Base-by-base conservation (phyloP, 179 eudicot species). In the Camellia oleifera region DNA sequence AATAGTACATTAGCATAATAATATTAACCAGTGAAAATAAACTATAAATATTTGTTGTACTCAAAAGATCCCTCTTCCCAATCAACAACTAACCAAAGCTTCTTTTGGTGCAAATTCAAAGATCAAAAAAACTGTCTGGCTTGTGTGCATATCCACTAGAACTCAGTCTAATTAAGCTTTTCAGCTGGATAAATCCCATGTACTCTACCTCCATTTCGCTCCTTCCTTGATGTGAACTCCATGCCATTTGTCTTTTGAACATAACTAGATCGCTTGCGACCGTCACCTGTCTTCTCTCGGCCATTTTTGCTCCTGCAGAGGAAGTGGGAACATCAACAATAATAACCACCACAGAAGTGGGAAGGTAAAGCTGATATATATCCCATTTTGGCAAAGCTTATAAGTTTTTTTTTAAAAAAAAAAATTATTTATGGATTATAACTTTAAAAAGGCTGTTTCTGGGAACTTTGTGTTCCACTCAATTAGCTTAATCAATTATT, bases 151-250 rank as follows among this genome's bases (percentile, higher is more conserved):
- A 32, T 15, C 44, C 5, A 1, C 9, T 12, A 44, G 7, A 74
- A 40, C 52, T 44, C 56, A 69, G 26, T 81, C 83, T 88, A 88
- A 40, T 79, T 85, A 20, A 91, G 81, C 85, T 87, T 90, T 78
- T 86, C 90, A 74, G 89, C 84, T 80, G 95, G 95, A 83, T 91
- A 88, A 62, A 85, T 79, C 83, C 90, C 83, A 73, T 85, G 85
- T 57, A 80, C 69, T 50, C 68, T 78, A 69, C 81, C 85, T 64
- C 77, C 83, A 61, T 81, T 82, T 54, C 74, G 84, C 64, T 58
- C 85, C 65, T 81, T 80, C 78, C 23, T 61, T 7, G 76, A 44
- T 17, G 87, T 50, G 66, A 62, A 77, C 82, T 84, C 80, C 23
- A 75, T 32, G 15, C 79, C 23, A 72, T 72, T 85, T 77, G 60